Base-by-base conservation (phyloP, 768 basidiomycete genomes). In the Pleurotus tuber-regium region DNA sequence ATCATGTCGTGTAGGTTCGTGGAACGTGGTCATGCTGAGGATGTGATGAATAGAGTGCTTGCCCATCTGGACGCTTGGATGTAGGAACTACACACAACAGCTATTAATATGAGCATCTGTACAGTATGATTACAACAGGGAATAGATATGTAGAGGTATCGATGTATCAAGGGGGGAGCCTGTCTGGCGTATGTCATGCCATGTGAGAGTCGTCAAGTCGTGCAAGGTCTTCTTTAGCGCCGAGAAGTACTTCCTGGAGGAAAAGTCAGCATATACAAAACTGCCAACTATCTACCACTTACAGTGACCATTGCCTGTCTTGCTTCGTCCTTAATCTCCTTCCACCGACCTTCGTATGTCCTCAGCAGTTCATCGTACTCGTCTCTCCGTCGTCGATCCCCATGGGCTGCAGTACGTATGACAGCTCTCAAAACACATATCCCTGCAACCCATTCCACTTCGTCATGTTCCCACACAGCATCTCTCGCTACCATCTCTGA, bases 361-460 rank as follows among this genome's bases (percentile, higher is more conserved):
- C 73, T 69, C 61, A 84, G 49, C 18, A 85, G 57, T 25, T 76
- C 77, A 48, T 78, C 80, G 59, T 82, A 84, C 52, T 81, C 75
- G 35, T 76, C 71, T 54, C 77, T 67, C 55, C 78, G 74, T 54
- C 71, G 66, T 46, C 69, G 62, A 59, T 76, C 73, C n/a, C 72
- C 72, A 36, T 75, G 63, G 61, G 76, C 70, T 0, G 73, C 75
- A 14, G 77, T 78, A 51, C 82, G 68, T 51, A 85, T 84, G 35
- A 85, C 72, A 28, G 80, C 78, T 8, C 79, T 66, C 51, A 84
- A 61, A 21, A 83, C 74, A 57, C 77, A 80, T 39, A 82, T 77
- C 2, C 84, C 84, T 16, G 82, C 80, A 14, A 83, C 82, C 83
- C 82, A 85, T 61, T 84, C 83, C 25, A 84, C 83, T 59, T 84